These are phyloP conservation scores for Lodderomyces jiufengensis DNA, from an alignment of 1,139 yeast species.

Conservation along the genomic window DNA sequence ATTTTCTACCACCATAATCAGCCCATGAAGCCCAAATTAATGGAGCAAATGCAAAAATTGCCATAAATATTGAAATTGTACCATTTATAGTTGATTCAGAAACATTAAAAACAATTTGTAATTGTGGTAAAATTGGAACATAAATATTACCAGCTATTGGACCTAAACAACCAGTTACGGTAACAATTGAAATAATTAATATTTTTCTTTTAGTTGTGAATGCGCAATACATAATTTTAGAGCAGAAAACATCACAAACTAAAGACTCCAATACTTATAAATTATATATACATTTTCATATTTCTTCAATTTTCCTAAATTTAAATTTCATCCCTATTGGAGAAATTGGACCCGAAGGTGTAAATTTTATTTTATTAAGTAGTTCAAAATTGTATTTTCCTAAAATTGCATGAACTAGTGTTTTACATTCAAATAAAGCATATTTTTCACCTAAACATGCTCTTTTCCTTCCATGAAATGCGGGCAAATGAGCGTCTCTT, in stretches of 20 bases:
- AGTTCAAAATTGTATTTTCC: conserved; percentile 18
- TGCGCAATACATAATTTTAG: conserved; percentile 7
- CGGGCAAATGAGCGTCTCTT: conserved; percentile 42
- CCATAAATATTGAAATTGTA: conserved; percentile 60
- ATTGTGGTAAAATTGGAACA: conserved; percentile 51
- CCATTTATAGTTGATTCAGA: conserved; percentile 50
- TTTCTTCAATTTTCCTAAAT: conserved; percentile 1
- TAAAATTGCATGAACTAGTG: conserved; percentile 35
- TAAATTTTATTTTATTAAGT: conserved; percentile 30
- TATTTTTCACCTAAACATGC: conserved; percentile 63
- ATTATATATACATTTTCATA: background rate
- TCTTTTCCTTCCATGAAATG: conserved; percentile 60
- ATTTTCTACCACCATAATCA: conserved; percentile 56
- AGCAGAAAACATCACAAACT: conserved; percentile 12
- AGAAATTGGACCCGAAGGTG: conserved; percentile 40
- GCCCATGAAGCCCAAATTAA: conserved; percentile 55
- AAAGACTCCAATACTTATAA: too few species aligned
- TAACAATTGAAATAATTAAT: conserved; percentile 25
- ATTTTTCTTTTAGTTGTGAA: conserved; percentile 8
- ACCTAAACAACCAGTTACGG: conserved; percentile 53
- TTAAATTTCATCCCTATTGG: conserved; percentile 19
- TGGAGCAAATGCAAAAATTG: conserved; percentile 51
- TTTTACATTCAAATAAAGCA: conserved; percentile 47
- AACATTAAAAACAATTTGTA: conserved; percentile 39
- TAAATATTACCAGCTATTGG: conserved; percentile 60